phyloP scores from a whole-genome alignment of 768 basidiomycete genomes.

The Termitomyces sp. region DNA sequence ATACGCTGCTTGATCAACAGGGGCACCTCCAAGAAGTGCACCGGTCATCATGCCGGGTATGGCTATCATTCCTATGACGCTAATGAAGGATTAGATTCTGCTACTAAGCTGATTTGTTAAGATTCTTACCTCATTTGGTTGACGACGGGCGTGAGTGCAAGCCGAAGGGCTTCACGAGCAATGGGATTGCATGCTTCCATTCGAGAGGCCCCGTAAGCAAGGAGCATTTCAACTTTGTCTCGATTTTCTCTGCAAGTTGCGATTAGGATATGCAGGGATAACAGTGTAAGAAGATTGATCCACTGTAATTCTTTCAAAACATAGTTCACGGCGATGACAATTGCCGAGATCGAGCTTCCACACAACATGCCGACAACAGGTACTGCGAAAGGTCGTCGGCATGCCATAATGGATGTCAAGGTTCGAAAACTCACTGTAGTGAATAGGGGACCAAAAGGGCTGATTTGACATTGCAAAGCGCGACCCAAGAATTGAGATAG shows the following conservation, averaged over 20 bases:
- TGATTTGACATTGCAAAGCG: slow-evolving; percentile 69
- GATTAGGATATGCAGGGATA: neutral
- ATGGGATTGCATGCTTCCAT: slow-evolving; percentile 82
- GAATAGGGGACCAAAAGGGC: slow-evolving; percentile 82
- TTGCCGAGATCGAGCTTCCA: slow-evolving; percentile 70
- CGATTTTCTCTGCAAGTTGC: slow-evolving; percentile 55
- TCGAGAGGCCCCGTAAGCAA: slow-evolving; percentile 81
- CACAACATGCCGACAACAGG: slow-evolving; percentile 86
- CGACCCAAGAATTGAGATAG: slow-evolving; percentile 71
- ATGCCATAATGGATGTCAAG: neutral
- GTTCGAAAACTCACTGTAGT: slow-evolving; percentile 52
- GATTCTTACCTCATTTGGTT: slow-evolving; percentile 73
- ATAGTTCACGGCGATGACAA: slow-evolving; percentile 64
- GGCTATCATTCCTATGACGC: slow-evolving; percentile 71
- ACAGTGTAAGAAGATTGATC: slow-evolving; percentile 16
- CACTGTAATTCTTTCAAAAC: slow-evolving; percentile 76
- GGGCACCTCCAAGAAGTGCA: slow-evolving; percentile 81
- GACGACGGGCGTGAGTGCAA: slow-evolving; percentile 76
- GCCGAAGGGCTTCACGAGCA: slow-evolving; percentile 68
- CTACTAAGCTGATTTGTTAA: neutral
- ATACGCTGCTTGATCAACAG: slow-evolving; percentile 79
- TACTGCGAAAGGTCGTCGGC: slow-evolving; percentile 33
- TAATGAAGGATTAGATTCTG: slow-evolving; percentile 16
- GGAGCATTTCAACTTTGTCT: slow-evolving; percentile 82
- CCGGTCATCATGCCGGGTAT: slow-evolving; percentile 93